phyloP scores from a whole-genome alignment of 2,329 filamentous ascomycete genomes.

The Aspergillus vadensis region DNA sequence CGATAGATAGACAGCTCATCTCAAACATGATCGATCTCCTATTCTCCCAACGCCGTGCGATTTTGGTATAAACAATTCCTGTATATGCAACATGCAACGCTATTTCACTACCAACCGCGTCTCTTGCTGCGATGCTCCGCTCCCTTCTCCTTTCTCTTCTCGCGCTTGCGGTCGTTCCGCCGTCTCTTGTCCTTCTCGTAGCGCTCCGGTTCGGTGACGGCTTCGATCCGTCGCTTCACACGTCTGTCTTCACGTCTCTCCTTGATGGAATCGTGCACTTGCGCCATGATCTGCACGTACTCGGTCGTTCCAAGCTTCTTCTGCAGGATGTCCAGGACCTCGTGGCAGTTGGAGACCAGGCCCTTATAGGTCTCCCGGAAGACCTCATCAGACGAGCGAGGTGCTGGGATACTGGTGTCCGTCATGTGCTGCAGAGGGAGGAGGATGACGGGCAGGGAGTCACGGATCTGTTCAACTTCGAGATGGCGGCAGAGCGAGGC shows the following conservation, averaged over 20 bases:
- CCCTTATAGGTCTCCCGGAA: constrained; percentile 71
- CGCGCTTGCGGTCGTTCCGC: constrained; percentile 82
- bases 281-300: constrained; percentile 68
- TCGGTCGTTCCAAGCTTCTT: constrained; percentile 77
- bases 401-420: constrained; percentile 71
- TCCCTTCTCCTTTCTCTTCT: constrained; percentile 76
- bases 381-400: constrained; percentile 68
- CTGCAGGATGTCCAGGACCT: constrained; percentile 80
- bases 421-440: constrained; percentile 79
- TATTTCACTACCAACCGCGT: constrained; percentile 64
- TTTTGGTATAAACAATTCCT: constrained; percentile 13
- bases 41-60: constrained; percentile 27
- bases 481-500: constrained; percentile 68
- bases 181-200: constrained; percentile 77
- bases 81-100: constrained; percentile 22
- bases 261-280: constrained; percentile 72
- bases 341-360: constrained; percentile 70
- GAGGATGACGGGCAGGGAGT: constrained; percentile 66
- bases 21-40: constrained; percentile 13
- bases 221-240: constrained; percentile 86
- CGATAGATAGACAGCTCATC: background rate
- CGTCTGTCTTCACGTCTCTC: constrained; percentile 72
- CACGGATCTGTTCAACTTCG: constrained; percentile 57
- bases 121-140: constrained; percentile 71
- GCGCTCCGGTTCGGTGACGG: constrained; percentile 77